Percentiles rank a stretch among this genome's conserved stretches.
Conservation (phyloP, 1,139 yeast species). For the Yamadazyma spencermartinsiae region DNA sequence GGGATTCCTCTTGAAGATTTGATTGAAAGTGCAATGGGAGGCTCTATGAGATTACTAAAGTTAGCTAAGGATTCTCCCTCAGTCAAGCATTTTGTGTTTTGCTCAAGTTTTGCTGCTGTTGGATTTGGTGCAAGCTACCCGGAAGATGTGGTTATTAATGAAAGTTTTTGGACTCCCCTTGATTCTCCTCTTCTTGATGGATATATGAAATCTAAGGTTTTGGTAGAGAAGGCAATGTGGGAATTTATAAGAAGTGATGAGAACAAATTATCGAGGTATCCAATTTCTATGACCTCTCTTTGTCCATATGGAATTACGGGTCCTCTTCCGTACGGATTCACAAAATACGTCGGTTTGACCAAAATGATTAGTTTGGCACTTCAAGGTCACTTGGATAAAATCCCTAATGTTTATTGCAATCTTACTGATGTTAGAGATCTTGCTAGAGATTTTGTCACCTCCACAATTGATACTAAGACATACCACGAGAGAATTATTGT, state of each 20-base stretch:
- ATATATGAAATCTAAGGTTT: slow-evolving; percentile 15
- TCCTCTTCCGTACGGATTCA: slow-evolving; percentile 13
- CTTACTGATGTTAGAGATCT: slow-evolving; percentile 22
- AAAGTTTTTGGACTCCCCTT: slow-evolving; percentile 7
- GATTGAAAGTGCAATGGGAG: slow-evolving; percentile 14
- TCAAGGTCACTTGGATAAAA: neutral
- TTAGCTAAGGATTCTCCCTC: slow-evolving; percentile 15
- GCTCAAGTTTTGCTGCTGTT: slow-evolving; percentile 23
- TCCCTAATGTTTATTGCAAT: slow-evolving; percentile 2
- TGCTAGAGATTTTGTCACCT: slow-evolving; percentile 17
- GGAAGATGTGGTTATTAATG: slow-evolving; percentile 8
- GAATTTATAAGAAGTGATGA: slow-evolving; percentile 13
- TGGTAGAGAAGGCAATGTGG: slow-evolving; percentile 18
- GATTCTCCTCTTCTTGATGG: slow-evolving; percentile 12
- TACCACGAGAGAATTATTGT: slow-evolving; percentile 14
- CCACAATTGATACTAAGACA: slow-evolving; percentile 13
- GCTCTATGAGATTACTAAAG: slow-evolving; percentile 13
- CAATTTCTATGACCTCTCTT: slow-evolving; percentile 14
- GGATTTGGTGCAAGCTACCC: slow-evolving; percentile 7
- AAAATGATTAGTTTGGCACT: neutral
- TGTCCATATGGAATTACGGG: slow-evolving; percentile 22
- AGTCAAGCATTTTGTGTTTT: slow-evolving; percentile 21
- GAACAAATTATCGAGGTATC: slow-evolving; percentile 8
- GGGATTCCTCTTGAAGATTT: slow-evolving; percentile 11
- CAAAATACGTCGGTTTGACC: slow-evolving; percentile 5